A percentile compares a stretch with the other conserved stretches of the same genome.
phyloP scores from a whole-genome alignment of 2,329 filamentous ascomycete genomes.

The Talaromyces verruculosus region DNA sequence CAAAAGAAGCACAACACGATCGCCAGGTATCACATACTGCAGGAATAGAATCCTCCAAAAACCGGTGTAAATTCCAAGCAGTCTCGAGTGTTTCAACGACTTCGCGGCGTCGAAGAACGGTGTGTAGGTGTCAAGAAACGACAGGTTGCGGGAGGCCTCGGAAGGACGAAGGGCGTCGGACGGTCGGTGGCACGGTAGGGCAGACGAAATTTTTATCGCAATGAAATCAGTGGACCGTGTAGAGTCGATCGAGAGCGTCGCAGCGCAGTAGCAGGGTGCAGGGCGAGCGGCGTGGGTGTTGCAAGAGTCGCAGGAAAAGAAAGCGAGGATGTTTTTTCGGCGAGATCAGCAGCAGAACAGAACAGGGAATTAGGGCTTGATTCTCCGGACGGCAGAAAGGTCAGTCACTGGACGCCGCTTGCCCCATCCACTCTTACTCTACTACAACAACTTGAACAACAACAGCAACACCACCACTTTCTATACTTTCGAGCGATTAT shows the following conservation, averaged over 20 bases:
- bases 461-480: not conserved
- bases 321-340: constrained; percentile 22
- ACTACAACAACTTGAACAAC: no score
- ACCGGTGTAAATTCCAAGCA: not conserved
- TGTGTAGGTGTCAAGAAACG: constrained; percentile 8
- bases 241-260: not conserved
- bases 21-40: constrained; percentile 11
- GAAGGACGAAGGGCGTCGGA: constrained; percentile 17
- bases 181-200: constrained; percentile 6
- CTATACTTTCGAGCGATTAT: not conserved
- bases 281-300: constrained; percentile 8
- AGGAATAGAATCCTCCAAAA: not conserved
- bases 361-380: constrained; percentile 42
- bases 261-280: not conserved
- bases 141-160: constrained; percentile 20
- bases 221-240: not conserved
- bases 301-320: constrained; percentile 18
- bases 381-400: constrained; percentile 26
- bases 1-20: not conserved
- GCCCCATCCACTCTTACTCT: constrained; percentile 26
- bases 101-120: constrained; percentile 4
- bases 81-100: not conserved
- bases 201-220: not conserved
- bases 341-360: constrained; percentile 22
- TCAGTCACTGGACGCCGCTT: constrained; percentile 32